Percentiles rank a stretch among this genome's conserved stretches.
Evolutionary conservation across 441 rosid species (phyloP).

Genomic region (Hura crepitans): DNA sequence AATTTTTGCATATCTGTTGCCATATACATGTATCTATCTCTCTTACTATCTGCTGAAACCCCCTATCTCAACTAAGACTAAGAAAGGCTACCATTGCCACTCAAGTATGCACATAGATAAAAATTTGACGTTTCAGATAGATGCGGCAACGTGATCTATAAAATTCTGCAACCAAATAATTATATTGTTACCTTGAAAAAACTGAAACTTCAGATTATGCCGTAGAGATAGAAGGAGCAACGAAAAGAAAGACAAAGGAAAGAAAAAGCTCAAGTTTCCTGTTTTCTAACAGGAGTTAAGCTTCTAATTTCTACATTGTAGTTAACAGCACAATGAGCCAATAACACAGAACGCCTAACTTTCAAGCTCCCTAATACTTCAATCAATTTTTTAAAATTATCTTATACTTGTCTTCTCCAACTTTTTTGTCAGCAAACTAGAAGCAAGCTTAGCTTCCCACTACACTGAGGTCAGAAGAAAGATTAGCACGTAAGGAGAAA

Average conservation of each 20-base stretch:
- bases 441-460: not conserved
- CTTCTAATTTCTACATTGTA: conserved; percentile 1
- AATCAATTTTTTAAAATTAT: not conserved
- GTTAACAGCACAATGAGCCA: not conserved
- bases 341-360: conserved; percentile 1
- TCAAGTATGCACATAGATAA: conserved; percentile 16
- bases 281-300: conserved; percentile 8
- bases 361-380: not conserved
- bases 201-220: conserved; percentile 25
- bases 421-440: conserved; percentile 3
- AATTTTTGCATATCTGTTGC: conserved; percentile 79
- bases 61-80: conserved; percentile 22
- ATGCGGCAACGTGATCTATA: conserved; percentile 20
- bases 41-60: conserved; percentile 19
- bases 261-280: conserved; percentile 1
- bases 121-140: conserved; percentile 21
- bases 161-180: conserved; percentile 22
- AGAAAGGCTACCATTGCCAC: conserved; percentile 29
- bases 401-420: not conserved
- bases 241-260: not conserved
- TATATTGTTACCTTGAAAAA: conserved; percentile 29
- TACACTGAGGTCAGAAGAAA: not conserved
- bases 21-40: conserved; percentile 35
- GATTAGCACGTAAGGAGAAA: not conserved
- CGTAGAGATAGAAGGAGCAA: conserved; percentile 12